phyloP scores from a whole-genome alignment of 2,329 filamentous ascomycete species.

The Cytospora piceae region DNA sequence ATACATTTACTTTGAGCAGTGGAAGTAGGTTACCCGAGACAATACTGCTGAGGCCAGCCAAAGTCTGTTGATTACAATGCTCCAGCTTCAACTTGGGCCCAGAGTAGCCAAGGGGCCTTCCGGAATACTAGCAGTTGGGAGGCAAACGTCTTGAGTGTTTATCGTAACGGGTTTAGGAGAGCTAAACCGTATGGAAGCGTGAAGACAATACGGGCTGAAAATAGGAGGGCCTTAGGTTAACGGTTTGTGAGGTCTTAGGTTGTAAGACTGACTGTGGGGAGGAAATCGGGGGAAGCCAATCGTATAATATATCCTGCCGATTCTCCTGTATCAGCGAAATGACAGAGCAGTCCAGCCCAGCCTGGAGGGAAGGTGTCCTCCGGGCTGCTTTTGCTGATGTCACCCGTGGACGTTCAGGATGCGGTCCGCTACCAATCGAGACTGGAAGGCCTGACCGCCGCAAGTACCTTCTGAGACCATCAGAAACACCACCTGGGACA shows the following conservation, averaged over 20 bases:
- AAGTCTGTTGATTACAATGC: background rate
- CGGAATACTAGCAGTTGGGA: background rate
- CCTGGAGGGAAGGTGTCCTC: background rate
- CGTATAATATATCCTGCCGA: background rate
- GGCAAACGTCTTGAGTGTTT: background rate
- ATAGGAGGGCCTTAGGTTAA: background rate
- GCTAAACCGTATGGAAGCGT: background rate
- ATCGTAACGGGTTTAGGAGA: background rate
- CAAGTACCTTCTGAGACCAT: background rate
- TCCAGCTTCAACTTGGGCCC: background rate
- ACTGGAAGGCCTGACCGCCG: conserved; percentile 1
- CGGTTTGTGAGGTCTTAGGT: background rate
- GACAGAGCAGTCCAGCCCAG: background rate
- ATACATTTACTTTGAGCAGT: background rate
- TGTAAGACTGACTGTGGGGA: background rate
- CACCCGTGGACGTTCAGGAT: background rate
- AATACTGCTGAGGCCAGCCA: background rate
- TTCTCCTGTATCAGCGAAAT: background rate
- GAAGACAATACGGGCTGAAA: background rate
- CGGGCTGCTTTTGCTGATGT: background rate
- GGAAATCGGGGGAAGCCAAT: background rate
- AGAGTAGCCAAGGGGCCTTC: background rate
- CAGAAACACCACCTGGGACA: background rate
- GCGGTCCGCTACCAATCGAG: background rate
- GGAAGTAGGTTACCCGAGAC: background rate